phyloP scores from a whole-genome alignment of 1,284 basidiomycete species.

The Meripilus lineatus region DNA sequence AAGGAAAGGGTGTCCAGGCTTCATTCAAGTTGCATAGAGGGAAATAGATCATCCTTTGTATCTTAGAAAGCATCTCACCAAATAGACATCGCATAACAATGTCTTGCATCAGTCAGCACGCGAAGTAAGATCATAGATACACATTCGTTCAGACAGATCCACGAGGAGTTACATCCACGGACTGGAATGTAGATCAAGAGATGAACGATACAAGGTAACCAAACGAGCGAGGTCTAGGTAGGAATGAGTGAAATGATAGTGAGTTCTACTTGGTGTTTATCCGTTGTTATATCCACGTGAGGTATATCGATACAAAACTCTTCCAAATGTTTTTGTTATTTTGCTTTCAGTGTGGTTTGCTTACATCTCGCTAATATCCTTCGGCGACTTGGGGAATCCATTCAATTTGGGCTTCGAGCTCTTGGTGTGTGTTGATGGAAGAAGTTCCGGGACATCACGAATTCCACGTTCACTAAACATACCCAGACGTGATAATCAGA shows the following conservation, averaged over 20 bases:
- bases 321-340: background rate
- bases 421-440: slow-evolving; percentile 5
- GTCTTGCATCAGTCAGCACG: too few relatives aligned
- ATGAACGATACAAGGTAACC: slow-evolving; percentile 1
- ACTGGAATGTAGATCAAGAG: background rate
- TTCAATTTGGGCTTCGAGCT: too few relatives aligned
- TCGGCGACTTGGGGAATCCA: background rate
- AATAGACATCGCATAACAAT: too few relatives aligned
- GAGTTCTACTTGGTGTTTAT: background rate
- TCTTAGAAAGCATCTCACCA: too few relatives aligned
- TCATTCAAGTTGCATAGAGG: slow-evolving; percentile 79
- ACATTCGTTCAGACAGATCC: too few relatives aligned
- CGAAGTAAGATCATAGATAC: too few relatives aligned
- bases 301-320: background rate
- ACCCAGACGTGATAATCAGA: too few relatives aligned
- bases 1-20: slow-evolving; percentile 69
- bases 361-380: background rate
- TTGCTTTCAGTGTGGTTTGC: background rate
- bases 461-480: slow-evolving; percentile 12
- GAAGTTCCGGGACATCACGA: slow-evolving; percentile 9
- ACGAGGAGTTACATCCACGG: too few relatives aligned
- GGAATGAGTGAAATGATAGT: background rate
- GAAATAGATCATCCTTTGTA: slow-evolving; percentile 15
- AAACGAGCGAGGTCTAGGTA: slow-evolving; percentile 1
- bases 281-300: background rate